Base-by-base conservation (phyloP, 495 filamentous ascomycete genomes). In the Letharia columbiana region DNA sequence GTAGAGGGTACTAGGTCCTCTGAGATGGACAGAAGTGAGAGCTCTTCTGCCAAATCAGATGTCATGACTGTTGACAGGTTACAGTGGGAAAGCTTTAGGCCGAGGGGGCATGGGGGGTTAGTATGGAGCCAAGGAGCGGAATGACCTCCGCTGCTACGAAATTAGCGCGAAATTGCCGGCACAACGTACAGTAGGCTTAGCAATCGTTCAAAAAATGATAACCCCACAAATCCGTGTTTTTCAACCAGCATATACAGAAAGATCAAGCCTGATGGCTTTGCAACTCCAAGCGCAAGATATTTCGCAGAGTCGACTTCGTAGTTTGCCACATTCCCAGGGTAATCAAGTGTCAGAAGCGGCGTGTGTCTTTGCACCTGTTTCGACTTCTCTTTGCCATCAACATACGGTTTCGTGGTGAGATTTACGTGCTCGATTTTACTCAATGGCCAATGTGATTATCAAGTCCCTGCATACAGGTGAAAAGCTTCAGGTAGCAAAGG, bases 1-100 rank as follows among this genome's bases (percentile, higher is more conserved):
- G 85, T 88, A 1, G 85, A 81, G 1, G 88, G 86, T 20, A 91
- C 80, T 28, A 96, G 74, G 35, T 84, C 84, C 71, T 90, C 86
- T 71, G 84, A 86, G 68, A 94, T 78, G 7, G 75, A 75, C 52
- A 87, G 70, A 35, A 80, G 76, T n/a, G 63, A 39, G 41, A 41
- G 31, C 5, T 41, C 28, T 31, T 17, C 12, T 18, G 63, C 35
- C 11, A 31, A 31, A 23, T 59, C 63, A 44, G 28, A 40, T 20
- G 18, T 37, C 54, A 57, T 37, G 1, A 20, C 3, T 37, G 31
- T 56, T 17, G 31, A 35, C 52, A 8, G 6, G 12, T 18, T 18
- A 49, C 7, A 45, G 42, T 42, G 10, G 40, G 40, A 42, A 12
- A 42, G 5, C 40, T 42, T 10, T 10, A 42, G 4, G 40, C 40